Evolutionary conservation across 306 rosid species (phyloP).

Genomic region (Hippophae tibetana): DNA sequence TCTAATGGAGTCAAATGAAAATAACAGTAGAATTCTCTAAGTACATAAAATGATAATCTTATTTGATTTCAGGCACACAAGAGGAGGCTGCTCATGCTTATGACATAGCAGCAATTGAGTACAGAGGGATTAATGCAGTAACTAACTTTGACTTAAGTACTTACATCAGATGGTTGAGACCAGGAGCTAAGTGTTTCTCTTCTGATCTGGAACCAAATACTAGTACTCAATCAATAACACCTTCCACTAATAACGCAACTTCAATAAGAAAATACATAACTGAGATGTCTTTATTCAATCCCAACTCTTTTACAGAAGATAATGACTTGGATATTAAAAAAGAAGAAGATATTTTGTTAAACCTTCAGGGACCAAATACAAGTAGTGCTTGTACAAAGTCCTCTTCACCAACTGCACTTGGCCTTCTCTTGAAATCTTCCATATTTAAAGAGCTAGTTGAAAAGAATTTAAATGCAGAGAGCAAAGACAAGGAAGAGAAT

Average conservation of each 20-base stretch:
- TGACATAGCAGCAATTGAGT: conserved; percentile 40
- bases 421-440: conserved; percentile 70
- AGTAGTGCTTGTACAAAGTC: conserved; percentile 34
- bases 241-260: conserved; percentile 16
- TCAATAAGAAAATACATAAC: conserved; percentile 18
- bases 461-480: conserved; percentile 34
- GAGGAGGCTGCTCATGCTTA: conserved; percentile 48
- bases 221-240: conserved; percentile 8
- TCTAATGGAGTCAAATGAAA: neutral
- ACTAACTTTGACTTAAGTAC: conserved; percentile 40
- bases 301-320: conserved; percentile 22
- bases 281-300: conserved; percentile 19
- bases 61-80: conserved; percentile 29
- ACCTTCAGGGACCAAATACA: conserved; percentile 13
- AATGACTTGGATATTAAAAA: conserved; percentile 20
- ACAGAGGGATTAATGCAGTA: conserved; percentile 39
- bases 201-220: conserved; percentile 24
- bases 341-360: conserved; percentile 17
- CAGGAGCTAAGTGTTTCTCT: conserved; percentile 26
- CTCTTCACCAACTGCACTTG: conserved; percentile 59
- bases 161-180: conserved; percentile 41
- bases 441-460: conserved; percentile 56
- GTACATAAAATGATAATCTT: neutral
- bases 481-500: conserved; percentile 25
- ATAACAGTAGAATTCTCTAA: neutral